Evolutionary conservation across 2,329 filamentous ascomycete genomes (phyloP), one percentile per base, ranked within the genome.

Genomic region (Alternaria tenuissima): DNA sequence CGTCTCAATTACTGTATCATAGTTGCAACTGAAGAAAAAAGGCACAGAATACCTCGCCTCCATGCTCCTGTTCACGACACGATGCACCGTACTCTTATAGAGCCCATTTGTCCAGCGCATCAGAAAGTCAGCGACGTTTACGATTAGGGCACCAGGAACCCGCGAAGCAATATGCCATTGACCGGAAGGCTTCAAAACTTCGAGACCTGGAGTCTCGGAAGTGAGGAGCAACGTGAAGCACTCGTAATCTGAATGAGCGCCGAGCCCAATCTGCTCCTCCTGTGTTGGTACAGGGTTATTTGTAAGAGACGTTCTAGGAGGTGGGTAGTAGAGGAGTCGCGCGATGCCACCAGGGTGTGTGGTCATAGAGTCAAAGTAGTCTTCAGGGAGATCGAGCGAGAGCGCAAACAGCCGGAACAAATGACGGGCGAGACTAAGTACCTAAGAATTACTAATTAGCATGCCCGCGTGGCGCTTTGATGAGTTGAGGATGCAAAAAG

Each of bases 71-170:
- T 84, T 85, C 34, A 81, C 77, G 2, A 81, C 83, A 2, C 82
- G 72, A 61, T 85, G 84, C n/a, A 85, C 78, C 0, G 82, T 84
- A 44, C 80, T 83, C 55, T 82, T 77, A 56, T 83, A 85, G 46
- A 72, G 58, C 18, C 81, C 83, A 55, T 86, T 86, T 1, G 83
- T 84, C 73, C 82, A 83, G 16, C 83, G 78, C 78, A 83, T 83
- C 62, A 86, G 69, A 54, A 81, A 83, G 65, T 86, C 82, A 6
- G 79, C 84, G 18, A 85, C 81, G 53, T 86, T 86, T n/a, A 86
- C 81, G 16, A 86, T 82, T 46, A 85, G 78, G 0, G 82, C 78
- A 1, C 77, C 80, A 1, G 76, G 75, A 1, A 82, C 68, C 3
- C 82, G 80, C 4, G 66, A 62, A 0, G 81, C 73, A 4, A 67